Evolutionary conservation across 208 protist genomes (phyloP).

Genomic region (Balamuthia mandrillaris): DNA sequence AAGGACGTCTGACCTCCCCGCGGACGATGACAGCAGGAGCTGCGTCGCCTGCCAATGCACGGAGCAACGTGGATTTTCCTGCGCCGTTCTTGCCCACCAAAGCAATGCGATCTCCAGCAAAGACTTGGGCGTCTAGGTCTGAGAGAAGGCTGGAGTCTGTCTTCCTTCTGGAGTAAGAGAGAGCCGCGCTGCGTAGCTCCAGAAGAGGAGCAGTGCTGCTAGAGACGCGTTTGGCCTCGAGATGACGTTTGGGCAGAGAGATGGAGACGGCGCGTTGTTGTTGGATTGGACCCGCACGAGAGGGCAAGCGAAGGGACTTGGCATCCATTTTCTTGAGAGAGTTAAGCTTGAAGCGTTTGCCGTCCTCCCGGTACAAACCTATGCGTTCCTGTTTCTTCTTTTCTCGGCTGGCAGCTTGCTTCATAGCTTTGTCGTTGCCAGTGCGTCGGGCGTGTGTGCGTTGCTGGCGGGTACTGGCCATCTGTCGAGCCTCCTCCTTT

Average conservation of each 20-base stretch:
- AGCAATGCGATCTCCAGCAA: conserved; percentile 27
- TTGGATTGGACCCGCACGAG: neutral
- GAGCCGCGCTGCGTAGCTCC: neutral
- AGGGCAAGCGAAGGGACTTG: conserved; percentile 2
- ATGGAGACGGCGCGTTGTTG: neutral
- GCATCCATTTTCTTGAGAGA: conserved; percentile 40
- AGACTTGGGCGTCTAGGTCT: neutral
- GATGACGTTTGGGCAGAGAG: conserved; percentile 5
- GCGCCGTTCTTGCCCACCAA: conserved; percentile 70
- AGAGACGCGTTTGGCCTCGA: neutral
- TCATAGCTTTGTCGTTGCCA: conserved; percentile 39
- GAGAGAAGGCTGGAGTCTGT: conserved; percentile 57
- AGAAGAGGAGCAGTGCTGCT: neutral
- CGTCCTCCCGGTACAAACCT: conserved; percentile 49
- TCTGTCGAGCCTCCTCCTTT: conserved; percentile 35
- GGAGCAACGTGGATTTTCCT: conserved; percentile 72
- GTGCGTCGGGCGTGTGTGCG: neutral
- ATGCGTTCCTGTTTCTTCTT: conserved; percentile 8
- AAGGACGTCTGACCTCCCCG: neutral
- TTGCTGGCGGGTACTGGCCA: conserved; percentile 24
- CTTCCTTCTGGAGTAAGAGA: conserved; percentile 66
- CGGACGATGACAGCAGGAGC: conserved; percentile 18
- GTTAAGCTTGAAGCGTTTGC: conserved; percentile 45
- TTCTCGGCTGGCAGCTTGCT: conserved; percentile 20
- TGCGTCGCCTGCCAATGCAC: conserved; percentile 61